A percentile compares a stretch with the other conserved stretches of the same genome.
Evolutionary conservation across 495 filamentous ascomycete species (phyloP).

Genomic region (Penicillium maclennaniae): DNA sequence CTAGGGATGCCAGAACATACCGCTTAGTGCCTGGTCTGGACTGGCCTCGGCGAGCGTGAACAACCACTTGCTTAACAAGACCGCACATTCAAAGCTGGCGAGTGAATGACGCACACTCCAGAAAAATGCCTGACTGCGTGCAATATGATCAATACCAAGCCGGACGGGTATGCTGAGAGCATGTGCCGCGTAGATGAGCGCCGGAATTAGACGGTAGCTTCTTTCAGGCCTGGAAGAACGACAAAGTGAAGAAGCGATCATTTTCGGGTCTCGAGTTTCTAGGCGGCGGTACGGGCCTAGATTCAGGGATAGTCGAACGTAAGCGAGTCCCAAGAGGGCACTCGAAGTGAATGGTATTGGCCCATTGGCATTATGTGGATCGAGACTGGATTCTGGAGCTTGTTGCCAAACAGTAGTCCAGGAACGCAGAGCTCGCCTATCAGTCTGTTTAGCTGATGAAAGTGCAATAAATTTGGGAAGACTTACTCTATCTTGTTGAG

Average conservation of each 20-base stretch:
- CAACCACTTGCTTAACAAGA: conserved; percentile 49
- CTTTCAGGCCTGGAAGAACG: conserved; percentile 32
- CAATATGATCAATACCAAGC: conserved; percentile 42
- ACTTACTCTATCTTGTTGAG: conserved; percentile 39
- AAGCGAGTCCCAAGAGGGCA: conserved; percentile 37
- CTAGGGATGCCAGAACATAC: conserved; percentile 13
- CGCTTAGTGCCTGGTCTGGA: conserved; percentile 29
- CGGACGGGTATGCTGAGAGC: conserved; percentile 40
- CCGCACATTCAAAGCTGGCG: conserved; percentile 46
- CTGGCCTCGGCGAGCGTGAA: conserved; percentile 32
- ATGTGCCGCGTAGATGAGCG: conserved; percentile 38
- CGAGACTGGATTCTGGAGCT: conserved; percentile 40
- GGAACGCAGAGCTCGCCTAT: conserved; percentile 34
- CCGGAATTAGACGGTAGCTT: conserved; percentile 37
- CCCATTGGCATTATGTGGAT: conserved; percentile 39
- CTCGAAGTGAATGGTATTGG: conserved; percentile 41
- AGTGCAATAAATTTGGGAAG: background rate
- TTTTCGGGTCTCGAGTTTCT: conserved; percentile 34
- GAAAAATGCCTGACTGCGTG: conserved; percentile 44
- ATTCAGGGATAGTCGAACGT: conserved; percentile 37
- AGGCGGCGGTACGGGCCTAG: conserved; percentile 36
- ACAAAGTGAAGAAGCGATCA: conserved; percentile 31
- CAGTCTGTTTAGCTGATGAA: background rate
- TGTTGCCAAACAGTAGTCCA: conserved; percentile 44
- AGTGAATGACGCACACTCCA: conserved; percentile 50